These are phyloP conservation scores for Rhodamnia rubescens DNA, from an alignment of 345 rosid species.

Conservation along the genomic window DNA sequence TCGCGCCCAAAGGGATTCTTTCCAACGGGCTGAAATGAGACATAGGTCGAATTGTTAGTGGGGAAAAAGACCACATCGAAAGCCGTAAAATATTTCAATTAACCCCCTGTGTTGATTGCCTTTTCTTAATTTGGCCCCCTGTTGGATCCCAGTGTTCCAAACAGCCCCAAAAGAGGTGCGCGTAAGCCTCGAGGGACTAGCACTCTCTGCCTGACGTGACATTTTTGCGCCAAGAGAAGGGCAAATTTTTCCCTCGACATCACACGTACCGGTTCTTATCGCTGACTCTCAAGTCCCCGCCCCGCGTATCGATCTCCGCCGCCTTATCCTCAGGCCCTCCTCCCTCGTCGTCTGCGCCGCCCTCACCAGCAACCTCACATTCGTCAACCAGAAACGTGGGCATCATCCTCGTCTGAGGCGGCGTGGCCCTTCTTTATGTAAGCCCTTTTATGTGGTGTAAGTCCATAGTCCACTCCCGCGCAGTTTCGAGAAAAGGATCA, in stretches of 20 bases:
- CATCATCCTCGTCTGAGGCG: neutral
- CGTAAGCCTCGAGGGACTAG: neutral
- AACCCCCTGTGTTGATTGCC: neutral
- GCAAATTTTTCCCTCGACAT: neutral
- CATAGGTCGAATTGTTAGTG: too few species aligned
- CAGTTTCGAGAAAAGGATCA: too few species aligned
- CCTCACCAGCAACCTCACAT: neutral
- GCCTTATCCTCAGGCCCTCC: neutral
- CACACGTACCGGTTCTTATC: neutral
- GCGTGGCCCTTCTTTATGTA: too few species aligned
- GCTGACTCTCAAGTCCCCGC: neutral
- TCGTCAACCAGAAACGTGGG: neutral
- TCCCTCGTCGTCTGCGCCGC: neutral
- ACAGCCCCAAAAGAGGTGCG: neutral
- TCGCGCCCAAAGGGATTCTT: neutral
- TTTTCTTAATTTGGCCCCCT: neutral
- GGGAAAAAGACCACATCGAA: too few species aligned
- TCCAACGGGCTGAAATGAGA: too few species aligned
- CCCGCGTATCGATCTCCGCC: neutral
- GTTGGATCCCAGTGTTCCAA: neutral
- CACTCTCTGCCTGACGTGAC: neutral
- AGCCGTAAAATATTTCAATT: neutral
- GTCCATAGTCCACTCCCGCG: too few species aligned
- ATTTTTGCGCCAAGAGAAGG: neutral
- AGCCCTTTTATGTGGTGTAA: too few species aligned